A percentile compares a stretch with the other conserved stretches of the same genome.
These are phyloP conservation scores for Powellomyces hirtus DNA, from an alignment of 192 early-diverging fungal genomes.

Conservation along the genomic window DNA sequence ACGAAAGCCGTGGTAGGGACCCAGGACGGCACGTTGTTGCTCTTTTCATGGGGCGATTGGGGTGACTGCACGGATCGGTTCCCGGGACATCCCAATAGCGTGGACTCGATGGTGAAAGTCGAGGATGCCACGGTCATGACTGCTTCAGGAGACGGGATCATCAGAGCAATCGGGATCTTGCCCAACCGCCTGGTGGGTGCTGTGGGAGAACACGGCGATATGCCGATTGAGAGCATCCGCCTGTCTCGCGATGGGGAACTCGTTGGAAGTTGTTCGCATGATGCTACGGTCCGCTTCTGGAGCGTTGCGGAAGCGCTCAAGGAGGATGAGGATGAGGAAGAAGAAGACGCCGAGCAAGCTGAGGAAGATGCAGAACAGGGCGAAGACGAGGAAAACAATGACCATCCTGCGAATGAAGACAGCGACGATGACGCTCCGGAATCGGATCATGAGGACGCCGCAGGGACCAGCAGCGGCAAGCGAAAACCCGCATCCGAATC, in stretches of 20 bases:
- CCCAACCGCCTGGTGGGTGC: constrained; percentile 91
- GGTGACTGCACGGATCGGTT: constrained; percentile 92
- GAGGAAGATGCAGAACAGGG: constrained; percentile 57
- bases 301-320: constrained; percentile 46
- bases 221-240: constrained; percentile 83
- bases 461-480: background rate
- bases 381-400: constrained; percentile 54
- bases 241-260: constrained; percentile 70
- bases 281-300: constrained; percentile 87
- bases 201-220: constrained; percentile 83
- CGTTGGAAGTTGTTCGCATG: constrained; percentile 83
- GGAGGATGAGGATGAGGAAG: constrained; percentile 47
- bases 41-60: constrained; percentile 91
- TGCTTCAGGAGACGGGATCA: constrained; percentile 89
- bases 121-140: constrained; percentile 84
- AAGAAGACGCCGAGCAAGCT: constrained; percentile 60
- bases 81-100: constrained; percentile 88
- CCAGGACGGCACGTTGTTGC: constrained; percentile 80
- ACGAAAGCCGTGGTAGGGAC: constrained; percentile 88
- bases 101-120: constrained; percentile 82
- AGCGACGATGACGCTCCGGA: background rate
- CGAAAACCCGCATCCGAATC: background rate
- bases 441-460: background rate
- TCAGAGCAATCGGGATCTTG: constrained; percentile 76
- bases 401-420: background rate